phyloP scores from a whole-genome alignment of 1,139 yeast genomes.

The Lodderomyces oxycetoniae region DNA sequence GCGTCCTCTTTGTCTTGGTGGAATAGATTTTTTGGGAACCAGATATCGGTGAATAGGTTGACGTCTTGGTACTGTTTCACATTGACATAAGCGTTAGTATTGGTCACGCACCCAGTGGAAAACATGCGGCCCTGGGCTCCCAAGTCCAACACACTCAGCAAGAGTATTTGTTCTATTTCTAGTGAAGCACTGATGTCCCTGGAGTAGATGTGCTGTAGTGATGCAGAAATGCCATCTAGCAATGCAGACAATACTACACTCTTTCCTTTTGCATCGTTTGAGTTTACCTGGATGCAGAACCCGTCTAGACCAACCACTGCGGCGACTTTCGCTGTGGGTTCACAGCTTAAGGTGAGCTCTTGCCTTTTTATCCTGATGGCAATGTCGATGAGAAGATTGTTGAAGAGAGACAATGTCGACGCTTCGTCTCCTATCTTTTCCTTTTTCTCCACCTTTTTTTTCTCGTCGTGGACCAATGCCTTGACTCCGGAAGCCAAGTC shows the following conservation, averaged over 20 bases:
- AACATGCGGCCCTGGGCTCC: conserved; percentile 34
- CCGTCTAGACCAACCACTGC: conserved; percentile 74
- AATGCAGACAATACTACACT: conserved; percentile 38
- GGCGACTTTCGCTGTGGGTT: conserved; percentile 88
- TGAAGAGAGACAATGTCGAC: neutral
- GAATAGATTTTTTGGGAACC: conserved; percentile 49
- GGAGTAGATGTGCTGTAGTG: conserved; percentile 85
- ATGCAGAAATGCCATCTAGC: conserved; percentile 54
- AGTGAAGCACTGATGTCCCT: conserved; percentile 82
- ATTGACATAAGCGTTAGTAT: conserved; percentile 62
- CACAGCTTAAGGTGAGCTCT: conserved; percentile 74
- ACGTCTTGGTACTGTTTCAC: conserved; percentile 84
- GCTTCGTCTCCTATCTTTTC: conserved; percentile 9
- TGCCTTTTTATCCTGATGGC: conserved; percentile 62
- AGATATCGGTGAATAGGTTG: conserved; percentile 76
- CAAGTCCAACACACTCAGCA: conserved; percentile 35
- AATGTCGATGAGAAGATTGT: neutral
- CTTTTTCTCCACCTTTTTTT: conserved; percentile 3
- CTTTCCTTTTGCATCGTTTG: conserved; percentile 31
- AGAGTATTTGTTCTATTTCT: conserved; percentile 47
- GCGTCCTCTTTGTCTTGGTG: conserved; percentile 1
- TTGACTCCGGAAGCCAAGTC: conserved; percentile 51
- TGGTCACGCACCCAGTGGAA: conserved; percentile 52
- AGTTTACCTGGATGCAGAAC: conserved; percentile 53
- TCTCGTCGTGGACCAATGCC: conserved; percentile 26